These are phyloP conservation scores for Kockiozyma suomiensis DNA, from an alignment of 805 yeast species.

Conservation along the genomic window DNA sequence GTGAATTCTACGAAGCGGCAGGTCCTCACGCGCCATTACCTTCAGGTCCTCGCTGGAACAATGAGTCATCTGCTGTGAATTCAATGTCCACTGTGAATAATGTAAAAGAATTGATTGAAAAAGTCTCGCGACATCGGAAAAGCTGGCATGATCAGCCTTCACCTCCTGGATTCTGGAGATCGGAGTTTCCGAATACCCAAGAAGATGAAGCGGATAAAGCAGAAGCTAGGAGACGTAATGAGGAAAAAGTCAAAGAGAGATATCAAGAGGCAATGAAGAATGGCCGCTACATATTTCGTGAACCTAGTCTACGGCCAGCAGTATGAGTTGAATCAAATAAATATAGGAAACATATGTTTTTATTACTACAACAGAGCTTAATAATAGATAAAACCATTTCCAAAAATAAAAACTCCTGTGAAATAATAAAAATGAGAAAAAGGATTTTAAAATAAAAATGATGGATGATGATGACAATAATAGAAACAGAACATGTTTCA, in stretches of 20 bases:
- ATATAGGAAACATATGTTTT: background rate
- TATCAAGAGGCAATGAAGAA: slow-evolving; percentile 49
- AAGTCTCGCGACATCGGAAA: slow-evolving; percentile 38
- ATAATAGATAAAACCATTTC: background rate
- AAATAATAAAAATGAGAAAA: background rate
- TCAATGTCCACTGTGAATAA: background rate
- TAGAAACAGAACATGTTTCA: too few species aligned
- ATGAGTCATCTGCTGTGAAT: slow-evolving; percentile 7
- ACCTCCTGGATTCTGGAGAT: slow-evolving; percentile 62
- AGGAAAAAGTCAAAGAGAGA: slow-evolving; percentile 49
- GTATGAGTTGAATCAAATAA: background rate
- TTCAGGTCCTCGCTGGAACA: slow-evolving; percentile 42
- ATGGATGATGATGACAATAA: background rate
- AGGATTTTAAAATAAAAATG: background rate
- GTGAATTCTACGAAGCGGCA: slow-evolving; percentile 41
- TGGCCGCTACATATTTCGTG: slow-evolving; percentile 52
- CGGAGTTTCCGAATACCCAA: slow-evolving; percentile 63
- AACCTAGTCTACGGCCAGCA: slow-evolving; percentile 17
- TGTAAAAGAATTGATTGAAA: slow-evolving; percentile 17
- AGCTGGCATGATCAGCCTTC: slow-evolving; percentile 47
- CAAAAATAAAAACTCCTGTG: background rate
- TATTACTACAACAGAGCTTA: background rate
- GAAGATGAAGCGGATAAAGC: slow-evolving; percentile 48
- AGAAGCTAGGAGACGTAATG: slow-evolving; percentile 43
- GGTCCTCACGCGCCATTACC: slow-evolving; percentile 37